These are phyloP conservation scores for Chamaecrista fasciculata DNA, from an alignment of 306 rosid genomes.

Conservation along the genomic window DNA sequence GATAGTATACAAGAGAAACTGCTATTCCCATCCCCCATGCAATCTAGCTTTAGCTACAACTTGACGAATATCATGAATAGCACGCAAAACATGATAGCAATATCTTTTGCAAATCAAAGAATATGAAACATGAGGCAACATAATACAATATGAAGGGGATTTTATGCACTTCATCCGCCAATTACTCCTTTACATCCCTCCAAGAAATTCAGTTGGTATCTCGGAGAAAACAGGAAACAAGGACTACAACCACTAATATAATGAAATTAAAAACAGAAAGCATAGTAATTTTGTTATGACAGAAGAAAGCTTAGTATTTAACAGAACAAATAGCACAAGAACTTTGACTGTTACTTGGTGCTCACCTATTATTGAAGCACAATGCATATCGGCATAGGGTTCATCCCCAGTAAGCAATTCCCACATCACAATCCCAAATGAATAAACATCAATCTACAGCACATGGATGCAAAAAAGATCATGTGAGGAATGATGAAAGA, in stretches of 20 bases:
- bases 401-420: slow-evolving; percentile 95
- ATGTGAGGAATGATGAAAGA: slow-evolving; percentile 22
- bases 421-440: slow-evolving; percentile 99
- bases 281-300: too few relatives aligned
- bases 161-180: neutral
- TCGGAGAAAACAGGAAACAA: neutral
- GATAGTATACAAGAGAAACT: neutral
- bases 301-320: neutral
- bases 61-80: neutral
- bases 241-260: neutral
- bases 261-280: too few relatives aligned
- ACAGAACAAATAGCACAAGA: slow-evolving; percentile 15
- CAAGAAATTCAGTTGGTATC: neutral
- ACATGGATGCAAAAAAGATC: slow-evolving; percentile 26
- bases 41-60: neutral
- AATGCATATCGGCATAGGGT: slow-evolving; percentile 95
- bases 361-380: slow-evolving; percentile 98
- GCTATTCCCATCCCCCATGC: neutral
- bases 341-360: slow-evolving; percentile 25
- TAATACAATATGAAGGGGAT: neutral
- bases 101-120: neutral
- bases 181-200: neutral
- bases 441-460: slow-evolving; percentile 93
- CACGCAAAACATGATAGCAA: neutral
- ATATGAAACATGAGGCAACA: too few relatives aligned